phyloP scores from a whole-genome alignment of 148 eudicot genomes.

The Nepenthes mirabilis region DNA sequence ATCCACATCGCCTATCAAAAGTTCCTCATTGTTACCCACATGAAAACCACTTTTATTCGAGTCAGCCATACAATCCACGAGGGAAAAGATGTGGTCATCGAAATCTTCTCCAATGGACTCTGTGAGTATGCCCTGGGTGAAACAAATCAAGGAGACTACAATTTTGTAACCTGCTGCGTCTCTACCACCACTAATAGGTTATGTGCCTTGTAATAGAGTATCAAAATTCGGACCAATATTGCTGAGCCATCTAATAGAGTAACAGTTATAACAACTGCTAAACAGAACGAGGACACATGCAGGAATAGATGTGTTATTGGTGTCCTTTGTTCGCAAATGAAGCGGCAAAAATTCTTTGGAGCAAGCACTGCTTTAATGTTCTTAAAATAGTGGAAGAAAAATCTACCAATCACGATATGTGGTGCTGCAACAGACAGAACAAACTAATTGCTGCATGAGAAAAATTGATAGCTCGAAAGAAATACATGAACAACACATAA shows the following conservation, averaged over 20 bases:
- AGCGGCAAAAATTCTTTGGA: too few relatives aligned
- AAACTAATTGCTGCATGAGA: background rate
- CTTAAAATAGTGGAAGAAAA: too few relatives aligned
- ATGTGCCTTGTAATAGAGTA: background rate
- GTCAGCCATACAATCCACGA: slow-evolving; percentile 52
- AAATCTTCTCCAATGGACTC: slow-evolving; percentile 51
- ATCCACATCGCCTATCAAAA: slow-evolving; percentile 75
- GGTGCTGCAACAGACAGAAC: too few relatives aligned
- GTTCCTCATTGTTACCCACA: slow-evolving; percentile 55
- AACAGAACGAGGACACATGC: too few relatives aligned
- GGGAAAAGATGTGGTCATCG: slow-evolving; percentile 46
- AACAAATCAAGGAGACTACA: slow-evolving; percentile 6
- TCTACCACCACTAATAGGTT: background rate
- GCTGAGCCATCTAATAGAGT: background rate
- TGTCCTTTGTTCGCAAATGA: too few relatives aligned
- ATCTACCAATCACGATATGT: too few relatives aligned
- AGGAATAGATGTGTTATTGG: too few relatives aligned
- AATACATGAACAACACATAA: background rate
- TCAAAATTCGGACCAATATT: background rate
- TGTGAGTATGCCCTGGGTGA: slow-evolving; percentile 57
- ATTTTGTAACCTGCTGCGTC: background rate
- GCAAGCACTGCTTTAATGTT: too few relatives aligned
- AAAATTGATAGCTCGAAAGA: background rate
- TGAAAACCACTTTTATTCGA: slow-evolving; percentile 29
- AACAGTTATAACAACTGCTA: too few relatives aligned